Evolutionary conservation across 257 asterid species (phyloP), one percentile per base, ranked within the genome.

Genomic region (Fraxinus anomala): DNA sequence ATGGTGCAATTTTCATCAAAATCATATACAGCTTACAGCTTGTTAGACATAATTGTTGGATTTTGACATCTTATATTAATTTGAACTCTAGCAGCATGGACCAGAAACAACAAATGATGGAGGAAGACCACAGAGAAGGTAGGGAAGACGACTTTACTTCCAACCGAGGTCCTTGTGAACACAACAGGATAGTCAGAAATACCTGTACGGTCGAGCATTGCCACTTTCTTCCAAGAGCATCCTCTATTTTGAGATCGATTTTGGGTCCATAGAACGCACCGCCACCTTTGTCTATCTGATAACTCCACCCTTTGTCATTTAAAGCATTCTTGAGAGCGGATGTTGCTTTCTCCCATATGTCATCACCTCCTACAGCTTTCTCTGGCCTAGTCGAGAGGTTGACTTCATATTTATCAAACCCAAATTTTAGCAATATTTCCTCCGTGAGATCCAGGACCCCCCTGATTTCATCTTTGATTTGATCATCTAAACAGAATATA

Each of bases 141-240:
- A 6, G 6, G 17, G 49, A 30, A 42, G 26, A 40, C 19, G 7
- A 16, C 4, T 47, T 39, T 9, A 14, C 17, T 61, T 23, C 21
- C 24, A 54, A 36, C 1, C 23, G 36, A 49, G 68, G 37, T 56
- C 34, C 56, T 26, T 34, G 49, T 68, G 61, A 80, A 61, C 42
- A 26, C 31, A 61, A n/a, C 24, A 83, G 72, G 17, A 54, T 49
- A 34, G 42, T 72, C 74, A 72, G 70, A 51, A 77, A 37, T 74
- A 89, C 99, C 97, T 92, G 98, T 84, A 94, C 89, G 79, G 99
- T 94, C 26, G 99, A 92, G 92, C 99, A 94, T 82, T 94, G 99
- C 99, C 99, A 92, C 87, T 92, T 94, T 82, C 99, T 89, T 85
- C 99, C 99, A 72, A 95, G 91, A 82, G 99, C 99, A 83, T 93